These are phyloP conservation scores for Sporothrix phasma DNA, from an alignment of 2,329 filamentous ascomycete species.

Conservation along the genomic window DNA sequence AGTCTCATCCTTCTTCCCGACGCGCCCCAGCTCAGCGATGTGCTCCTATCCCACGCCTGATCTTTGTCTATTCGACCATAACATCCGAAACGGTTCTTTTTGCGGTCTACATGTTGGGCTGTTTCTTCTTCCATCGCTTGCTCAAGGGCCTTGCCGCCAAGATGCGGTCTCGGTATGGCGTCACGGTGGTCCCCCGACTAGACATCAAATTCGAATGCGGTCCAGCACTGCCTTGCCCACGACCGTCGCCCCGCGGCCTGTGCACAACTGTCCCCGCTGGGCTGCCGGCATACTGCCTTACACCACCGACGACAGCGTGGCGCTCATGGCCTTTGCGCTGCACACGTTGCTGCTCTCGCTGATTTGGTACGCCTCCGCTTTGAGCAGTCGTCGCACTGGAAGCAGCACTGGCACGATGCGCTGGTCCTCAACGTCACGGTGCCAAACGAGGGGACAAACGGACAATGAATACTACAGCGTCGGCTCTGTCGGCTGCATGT, in stretches of 20 bases:
- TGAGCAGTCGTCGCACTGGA: slow-evolving; percentile 4
- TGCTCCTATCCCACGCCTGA: neutral
- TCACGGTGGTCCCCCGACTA: no score
- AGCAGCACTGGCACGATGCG: slow-evolving; percentile 10
- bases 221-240: no score
- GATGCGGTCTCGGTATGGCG: no score
- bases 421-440: neutral
- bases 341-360: neutral
- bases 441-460: neutral
- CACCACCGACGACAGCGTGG: neutral
- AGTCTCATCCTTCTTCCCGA: neutral
- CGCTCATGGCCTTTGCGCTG: neutral
- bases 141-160: no score
- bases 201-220: no score
- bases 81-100: slow-evolving; percentile 3
- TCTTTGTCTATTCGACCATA: neutral
- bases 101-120: neutral
- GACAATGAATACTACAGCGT: neutral
- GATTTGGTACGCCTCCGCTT: slow-evolving; percentile 12
- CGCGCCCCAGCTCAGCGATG: neutral
- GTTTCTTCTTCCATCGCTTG: neutral
- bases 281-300: neutral
- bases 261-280: neutral
- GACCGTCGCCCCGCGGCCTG: neutral
- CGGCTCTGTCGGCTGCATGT: neutral